Evolutionary conservation across 768 basidiomycete species (phyloP), one percentile per base, ranked within the genome.

Genomic region (Daedaleopsis sinensis): DNA sequence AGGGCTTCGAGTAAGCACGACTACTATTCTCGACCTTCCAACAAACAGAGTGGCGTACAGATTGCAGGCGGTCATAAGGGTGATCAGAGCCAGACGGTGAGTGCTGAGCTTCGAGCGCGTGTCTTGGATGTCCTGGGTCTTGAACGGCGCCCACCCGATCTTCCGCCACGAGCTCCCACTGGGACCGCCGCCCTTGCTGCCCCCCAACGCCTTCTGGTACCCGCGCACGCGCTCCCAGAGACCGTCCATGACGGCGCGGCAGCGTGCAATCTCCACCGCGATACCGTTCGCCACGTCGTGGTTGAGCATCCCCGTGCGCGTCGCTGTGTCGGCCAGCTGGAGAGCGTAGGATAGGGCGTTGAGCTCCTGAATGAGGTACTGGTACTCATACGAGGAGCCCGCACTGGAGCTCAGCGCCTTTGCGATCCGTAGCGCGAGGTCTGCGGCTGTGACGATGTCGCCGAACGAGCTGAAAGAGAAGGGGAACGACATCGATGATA

Each of bases 331-430:
- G 4, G 47, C 15, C 2, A 27, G 47, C 21, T 48, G 47, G 47
- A 48, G 47, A 21, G 24, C 47, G 21, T 48, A 24, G 19, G 47
- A n/a, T 3, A 48, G 47, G 1, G 47, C 47, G 24, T 24, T 24
- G 19, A 48, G 47, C 47, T 48, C 47, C 47, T 48, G 47, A 21
- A 48, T 48, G 47, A 48, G 47, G 47, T 48, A 48, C 23, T 48
- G 47, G 47, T 48, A 48, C 10, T 48, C 21, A 21, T 48, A 23
- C 19, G 21, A 48, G 21, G 47, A 24, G 19, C 47, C 47, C 5
- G 47, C 23, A 21, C 47, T 48, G 21, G 19, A 23, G 21, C 47
- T 48, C 19, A 48, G 47, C 21, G 47, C 47, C 23, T 48, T 48
- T 19, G 47, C 19, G 47, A 49, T 49, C 19, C 47, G 47, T 10